These are phyloP conservation scores for Gossypium bickii DNA, from an alignment of 345 rosid species.

Conservation along the genomic window DNA sequence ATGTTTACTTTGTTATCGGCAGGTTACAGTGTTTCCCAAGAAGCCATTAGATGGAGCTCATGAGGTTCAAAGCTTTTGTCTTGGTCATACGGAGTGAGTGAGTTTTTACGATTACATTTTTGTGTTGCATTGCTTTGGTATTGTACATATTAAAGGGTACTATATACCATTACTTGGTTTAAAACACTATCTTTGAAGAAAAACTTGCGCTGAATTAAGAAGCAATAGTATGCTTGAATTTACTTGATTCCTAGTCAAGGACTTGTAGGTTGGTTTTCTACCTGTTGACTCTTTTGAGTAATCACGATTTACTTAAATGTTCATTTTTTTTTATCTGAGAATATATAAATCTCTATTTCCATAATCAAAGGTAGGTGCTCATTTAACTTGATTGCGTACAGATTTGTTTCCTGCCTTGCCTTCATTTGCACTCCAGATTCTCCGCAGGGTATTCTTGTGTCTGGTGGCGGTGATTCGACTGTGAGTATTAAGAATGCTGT, in stretches of 20 bases:
- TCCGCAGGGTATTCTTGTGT: conserved; percentile 65
- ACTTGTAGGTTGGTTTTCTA: not conserved
- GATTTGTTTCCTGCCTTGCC: conserved; percentile 77
- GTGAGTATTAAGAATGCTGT: conserved; percentile 41
- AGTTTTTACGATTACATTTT: conserved; percentile 20
- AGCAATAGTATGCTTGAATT: too few species aligned
- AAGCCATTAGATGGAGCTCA: conserved; percentile 86
- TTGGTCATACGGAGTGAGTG: conserved; percentile 96
- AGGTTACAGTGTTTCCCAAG: conserved; percentile 83
- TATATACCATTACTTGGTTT: not conserved
- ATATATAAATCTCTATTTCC: not conserved
- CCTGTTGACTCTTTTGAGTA: not conserved
- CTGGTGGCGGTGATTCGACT: conserved; percentile 94
- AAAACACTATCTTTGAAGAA: not conserved
- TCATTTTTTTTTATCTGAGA: not conserved
- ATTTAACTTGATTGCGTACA: conserved; percentile 24
- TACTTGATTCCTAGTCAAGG: not conserved
- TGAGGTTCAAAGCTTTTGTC: conserved; percentile 91
- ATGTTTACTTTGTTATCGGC: conserved; percentile 18
- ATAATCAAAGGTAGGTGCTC: not conserved
- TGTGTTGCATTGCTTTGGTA: not conserved
- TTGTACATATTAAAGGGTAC: not conserved
- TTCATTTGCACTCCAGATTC: conserved; percentile 49
- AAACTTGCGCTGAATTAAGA: not conserved
- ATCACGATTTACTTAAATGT: not conserved